These are phyloP conservation scores for Syzygium oleosum DNA, from an alignment of 345 rosid genomes.

Conservation along the genomic window DNA sequence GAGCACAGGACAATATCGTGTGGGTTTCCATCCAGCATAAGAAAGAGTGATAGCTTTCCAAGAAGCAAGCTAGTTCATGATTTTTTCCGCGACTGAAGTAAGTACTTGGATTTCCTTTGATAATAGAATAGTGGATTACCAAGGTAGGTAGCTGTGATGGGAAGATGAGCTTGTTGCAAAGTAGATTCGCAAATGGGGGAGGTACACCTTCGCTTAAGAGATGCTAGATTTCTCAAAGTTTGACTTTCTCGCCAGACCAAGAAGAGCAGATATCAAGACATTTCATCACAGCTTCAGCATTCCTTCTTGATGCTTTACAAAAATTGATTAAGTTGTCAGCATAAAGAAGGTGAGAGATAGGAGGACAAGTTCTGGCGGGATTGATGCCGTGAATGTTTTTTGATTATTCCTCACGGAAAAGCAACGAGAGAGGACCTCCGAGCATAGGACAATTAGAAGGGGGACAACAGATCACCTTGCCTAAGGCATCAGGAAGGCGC, in stretches of 20 bases:
- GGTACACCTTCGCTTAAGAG: background rate
- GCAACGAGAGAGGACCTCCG: background rate
- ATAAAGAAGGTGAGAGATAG: background rate
- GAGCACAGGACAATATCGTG: background rate
- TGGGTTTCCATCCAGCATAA: background rate
- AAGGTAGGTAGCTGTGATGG: background rate
- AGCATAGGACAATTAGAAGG: background rate
- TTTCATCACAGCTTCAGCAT: background rate
- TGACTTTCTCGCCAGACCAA: background rate
- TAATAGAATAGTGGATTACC: background rate
- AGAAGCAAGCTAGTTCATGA: background rate
- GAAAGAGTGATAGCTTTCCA: background rate
- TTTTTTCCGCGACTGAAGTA: background rate
- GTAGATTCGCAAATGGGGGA: background rate
- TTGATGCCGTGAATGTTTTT: background rate
- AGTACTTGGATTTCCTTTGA: background rate
- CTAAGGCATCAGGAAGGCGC: background rate
- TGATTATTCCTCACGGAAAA: background rate
- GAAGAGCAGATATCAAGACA: background rate
- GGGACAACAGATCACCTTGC: background rate
- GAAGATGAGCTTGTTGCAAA: background rate
- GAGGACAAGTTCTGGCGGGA: background rate
- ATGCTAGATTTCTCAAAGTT: background rate
- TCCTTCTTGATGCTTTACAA: background rate
- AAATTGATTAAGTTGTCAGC: background rate